Conservation (phyloP, 805 yeast species). For the Suhomyces prunicola region DNA sequence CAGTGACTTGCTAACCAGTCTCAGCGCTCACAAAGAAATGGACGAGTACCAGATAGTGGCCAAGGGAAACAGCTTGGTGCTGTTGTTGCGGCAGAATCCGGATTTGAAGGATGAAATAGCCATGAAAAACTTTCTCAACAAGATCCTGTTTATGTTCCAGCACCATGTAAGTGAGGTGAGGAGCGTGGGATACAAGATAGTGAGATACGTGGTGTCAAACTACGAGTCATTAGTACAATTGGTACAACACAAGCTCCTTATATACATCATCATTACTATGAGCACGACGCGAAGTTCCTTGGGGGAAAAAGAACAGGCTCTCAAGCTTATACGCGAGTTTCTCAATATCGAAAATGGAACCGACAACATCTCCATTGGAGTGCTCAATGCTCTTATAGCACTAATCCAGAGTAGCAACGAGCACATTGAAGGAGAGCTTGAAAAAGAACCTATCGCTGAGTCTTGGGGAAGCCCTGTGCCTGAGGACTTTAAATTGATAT, state of each 20-base stretch:
- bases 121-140: constrained; percentile 51
- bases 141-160: constrained; percentile 59
- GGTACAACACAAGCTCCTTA: constrained; percentile 54
- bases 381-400: constrained; percentile 59
- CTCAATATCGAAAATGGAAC: constrained; percentile 52
- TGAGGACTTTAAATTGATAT: constrained; percentile 39
- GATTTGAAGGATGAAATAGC: constrained; percentile 62
- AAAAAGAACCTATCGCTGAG: not conserved
- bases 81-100: constrained; percentile 54
- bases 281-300: constrained; percentile 52
- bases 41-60: constrained; percentile 50
- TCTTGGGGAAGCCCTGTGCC: constrained; percentile 10
- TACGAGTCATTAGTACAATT: constrained; percentile 53
- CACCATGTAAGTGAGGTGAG: constrained; percentile 59
- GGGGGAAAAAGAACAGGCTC: constrained; percentile 72
- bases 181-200: constrained; percentile 72
- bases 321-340: constrained; percentile 65
- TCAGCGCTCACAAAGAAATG: constrained; percentile 49
- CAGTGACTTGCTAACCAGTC: constrained; percentile 56
- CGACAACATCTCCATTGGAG: constrained; percentile 54
- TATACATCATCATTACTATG: constrained; percentile 61
- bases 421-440: not conserved
- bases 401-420: constrained; percentile 10
- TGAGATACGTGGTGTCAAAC: constrained; percentile 61
- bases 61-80: constrained; percentile 64